These are phyloP conservation scores for Hypomyces rosellus DNA, from an alignment of 2,329 filamentous ascomycete genomes.

Conservation along the genomic window DNA sequence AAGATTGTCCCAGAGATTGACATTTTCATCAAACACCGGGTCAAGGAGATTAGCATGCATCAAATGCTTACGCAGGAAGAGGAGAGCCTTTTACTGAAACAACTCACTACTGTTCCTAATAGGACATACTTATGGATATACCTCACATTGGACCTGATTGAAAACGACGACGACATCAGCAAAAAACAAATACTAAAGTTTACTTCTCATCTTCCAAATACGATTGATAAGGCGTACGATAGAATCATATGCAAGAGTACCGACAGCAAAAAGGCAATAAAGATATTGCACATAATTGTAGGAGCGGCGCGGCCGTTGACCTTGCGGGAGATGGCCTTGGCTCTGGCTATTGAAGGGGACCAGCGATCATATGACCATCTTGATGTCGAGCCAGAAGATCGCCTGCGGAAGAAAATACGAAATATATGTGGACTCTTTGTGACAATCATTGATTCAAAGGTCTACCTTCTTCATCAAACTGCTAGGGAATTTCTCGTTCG, in stretches of 20 bases:
- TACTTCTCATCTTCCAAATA: constrained; percentile 14
- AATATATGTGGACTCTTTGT: constrained; percentile 27
- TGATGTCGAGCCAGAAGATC: background rate
- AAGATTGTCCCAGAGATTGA: constrained; percentile 19
- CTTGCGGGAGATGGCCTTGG: constrained; percentile 17
- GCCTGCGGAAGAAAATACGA: constrained; percentile 14
- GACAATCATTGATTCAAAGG: constrained; percentile 11
- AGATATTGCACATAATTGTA: constrained; percentile 19
- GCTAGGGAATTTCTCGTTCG: constrained; percentile 17
- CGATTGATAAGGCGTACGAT: constrained; percentile 21
- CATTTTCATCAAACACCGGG: constrained; percentile 12
- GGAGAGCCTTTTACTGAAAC: constrained; percentile 4
- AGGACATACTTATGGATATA: constrained; percentile 23
- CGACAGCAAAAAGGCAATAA: constrained; percentile 10
- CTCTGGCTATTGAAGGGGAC: constrained; percentile 10
- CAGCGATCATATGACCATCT: constrained; percentile 11
- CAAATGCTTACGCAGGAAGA: constrained; percentile 9
- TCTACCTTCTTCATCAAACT: constrained; percentile 20
- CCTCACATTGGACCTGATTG: constrained; percentile 15
- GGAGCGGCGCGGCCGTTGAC: constrained; percentile 19
- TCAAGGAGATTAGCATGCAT: constrained; percentile 1
- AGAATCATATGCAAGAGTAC: constrained; percentile 18
- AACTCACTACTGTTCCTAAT: constrained; percentile 14
- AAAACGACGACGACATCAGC: constrained; percentile 8
- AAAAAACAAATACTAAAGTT: constrained; percentile 5